Percentiles rank a stretch among this genome's conserved stretches.
Evolutionary conservation across 2,329 filamentous ascomycete genomes (phyloP).

Genomic region (Ceratocystis albifundus): DNA sequence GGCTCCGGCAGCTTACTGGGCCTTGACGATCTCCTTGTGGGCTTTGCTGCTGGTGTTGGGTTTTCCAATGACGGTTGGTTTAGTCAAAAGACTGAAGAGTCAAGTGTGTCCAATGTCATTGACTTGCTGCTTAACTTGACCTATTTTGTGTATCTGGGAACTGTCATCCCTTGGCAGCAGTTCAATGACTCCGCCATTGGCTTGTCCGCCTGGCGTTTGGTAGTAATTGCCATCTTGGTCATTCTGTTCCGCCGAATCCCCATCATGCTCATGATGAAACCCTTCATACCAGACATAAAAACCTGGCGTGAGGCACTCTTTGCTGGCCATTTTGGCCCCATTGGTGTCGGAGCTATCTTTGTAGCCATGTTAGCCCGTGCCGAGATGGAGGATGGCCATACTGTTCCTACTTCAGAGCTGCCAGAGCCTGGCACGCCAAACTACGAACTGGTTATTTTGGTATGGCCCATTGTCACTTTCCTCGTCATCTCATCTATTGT

Average conservation of each 20-base stretch:
- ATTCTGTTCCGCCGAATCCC: constrained; percentile 93
- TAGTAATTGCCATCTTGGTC: constrained; percentile 88
- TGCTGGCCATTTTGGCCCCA: constrained; percentile 93
- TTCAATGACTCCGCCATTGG: constrained; percentile 69
- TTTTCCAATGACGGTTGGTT: constrained; percentile 99
- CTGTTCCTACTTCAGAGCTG: constrained; percentile 58
- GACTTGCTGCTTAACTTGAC: constrained; percentile 92
- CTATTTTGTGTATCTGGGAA: constrained; percentile 95
- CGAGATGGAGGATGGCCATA: constrained; percentile 67
- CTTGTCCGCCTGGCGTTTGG: constrained; percentile 73
- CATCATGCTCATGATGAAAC: constrained; percentile 83
- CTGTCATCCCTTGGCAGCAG: constrained; percentile 91
- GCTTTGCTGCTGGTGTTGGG: constrained; percentile 90
- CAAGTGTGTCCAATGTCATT: constrained; percentile 98
- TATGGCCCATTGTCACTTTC: constrained; percentile 94
- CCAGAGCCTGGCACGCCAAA: constrained; percentile 45
- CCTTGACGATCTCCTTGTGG: constrained; percentile 85
- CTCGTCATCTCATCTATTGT: constrained; percentile 88
- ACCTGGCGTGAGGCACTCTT: constrained; percentile 97
- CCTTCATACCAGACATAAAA: constrained; percentile 89
- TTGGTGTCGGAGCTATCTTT: constrained; percentile 93
- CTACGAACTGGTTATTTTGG: constrained; percentile 65
- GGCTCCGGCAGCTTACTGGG: constrained; percentile 85
- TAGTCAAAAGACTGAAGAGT: constrained; percentile 93
- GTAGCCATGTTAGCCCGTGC: constrained; percentile 84